Conservation (phyloP, 768 basidiomycete genomes). For the Trametes elegans region DNA sequence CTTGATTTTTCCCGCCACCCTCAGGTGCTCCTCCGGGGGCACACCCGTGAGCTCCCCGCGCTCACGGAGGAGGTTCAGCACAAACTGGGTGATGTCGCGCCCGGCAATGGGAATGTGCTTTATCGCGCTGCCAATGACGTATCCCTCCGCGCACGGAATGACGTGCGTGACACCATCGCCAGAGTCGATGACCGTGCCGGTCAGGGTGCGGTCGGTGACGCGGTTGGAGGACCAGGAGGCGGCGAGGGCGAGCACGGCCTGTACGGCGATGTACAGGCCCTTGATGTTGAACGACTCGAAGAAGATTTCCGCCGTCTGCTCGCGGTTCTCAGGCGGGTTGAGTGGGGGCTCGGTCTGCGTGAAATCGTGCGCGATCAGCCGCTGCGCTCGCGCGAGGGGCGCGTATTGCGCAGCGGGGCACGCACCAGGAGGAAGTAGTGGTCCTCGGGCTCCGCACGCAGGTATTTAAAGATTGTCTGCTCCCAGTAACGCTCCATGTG, state of each 20-base stretch:
- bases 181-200: conserved; percentile 97
- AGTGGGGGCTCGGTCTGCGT: conserved; percentile 96
- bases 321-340: conserved; percentile 97
- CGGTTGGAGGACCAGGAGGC: conserved; percentile 95
- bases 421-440: conserved; percentile 96
- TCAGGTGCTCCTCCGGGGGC: conserved; percentile 92
- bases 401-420: conserved; percentile 16
- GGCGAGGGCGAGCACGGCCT: conserved; percentile 96
- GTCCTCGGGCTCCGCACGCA: conserved; percentile 97
- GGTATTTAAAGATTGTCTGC: conserved; percentile 99
- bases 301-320: conserved; percentile 99
- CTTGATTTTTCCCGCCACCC: conserved; percentile 91
- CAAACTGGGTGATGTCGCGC: conserved; percentile 95
- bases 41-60: conserved; percentile 89
- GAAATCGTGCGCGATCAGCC: conserved; percentile 4
- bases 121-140: conserved; percentile 98
- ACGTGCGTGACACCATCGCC: conserved; percentile 99
- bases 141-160: conserved; percentile 94
- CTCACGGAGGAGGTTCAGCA: conserved; percentile 93
- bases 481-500: conserved; percentile 99
- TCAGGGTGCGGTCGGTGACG: conserved; percentile 86
- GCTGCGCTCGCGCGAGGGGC: neutral
- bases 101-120: conserved; percentile 99
- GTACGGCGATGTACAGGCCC: conserved; percentile 97
- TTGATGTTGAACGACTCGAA: conserved; percentile 99